These are phyloP conservation scores for Pleurotus djamor DNA, from an alignment of 768 basidiomycete genomes.

Conservation along the genomic window DNA sequence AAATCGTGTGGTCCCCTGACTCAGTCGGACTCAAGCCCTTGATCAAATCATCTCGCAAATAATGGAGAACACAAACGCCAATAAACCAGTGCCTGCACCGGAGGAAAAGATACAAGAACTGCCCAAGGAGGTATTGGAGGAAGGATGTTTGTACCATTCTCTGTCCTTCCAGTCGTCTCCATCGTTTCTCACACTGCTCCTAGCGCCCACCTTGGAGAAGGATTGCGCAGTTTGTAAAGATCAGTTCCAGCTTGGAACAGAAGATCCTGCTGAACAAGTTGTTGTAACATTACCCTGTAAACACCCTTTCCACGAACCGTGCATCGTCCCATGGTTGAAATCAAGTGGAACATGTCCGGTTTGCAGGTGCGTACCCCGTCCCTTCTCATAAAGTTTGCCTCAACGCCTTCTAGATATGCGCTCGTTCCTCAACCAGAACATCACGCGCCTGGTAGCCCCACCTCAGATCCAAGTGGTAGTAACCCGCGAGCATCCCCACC, in stretches of 20 bases:
- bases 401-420: slow-evolving; percentile 43
- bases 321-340: slow-evolving; percentile 91
- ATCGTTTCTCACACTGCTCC: slow-evolving; percentile 6
- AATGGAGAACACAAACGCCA: slow-evolving; percentile 76
- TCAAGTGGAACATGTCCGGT: slow-evolving; percentile 96
- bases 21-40: slow-evolving; percentile 44
- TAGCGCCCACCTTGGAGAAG: slow-evolving; percentile 62
- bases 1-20: not conserved
- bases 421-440: slow-evolving; percentile 66
- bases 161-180: not conserved
- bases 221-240: slow-evolving; percentile 96
- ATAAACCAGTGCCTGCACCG: slow-evolving; percentile 81
- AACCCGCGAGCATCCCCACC: not conserved
- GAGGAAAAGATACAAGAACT: slow-evolving; percentile 75
- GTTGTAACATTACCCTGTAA: slow-evolving; percentile 86
- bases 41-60: slow-evolving; percentile 86
- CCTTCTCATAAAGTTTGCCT: slow-evolving; percentile 4
- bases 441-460: slow-evolving; percentile 21
- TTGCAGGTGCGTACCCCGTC: slow-evolving; percentile 60
- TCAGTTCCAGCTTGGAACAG: slow-evolving; percentile 64
- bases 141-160: slow-evolving; percentile 49
- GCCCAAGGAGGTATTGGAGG: slow-evolving; percentile 57
- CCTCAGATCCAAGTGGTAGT: slow-evolving; percentile 5
- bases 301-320: slow-evolving; percentile 88
- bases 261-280: slow-evolving; percentile 75